phyloP scores from a whole-genome alignment of 1,139 yeast species.

The Yamadazyma sp. region DNA sequence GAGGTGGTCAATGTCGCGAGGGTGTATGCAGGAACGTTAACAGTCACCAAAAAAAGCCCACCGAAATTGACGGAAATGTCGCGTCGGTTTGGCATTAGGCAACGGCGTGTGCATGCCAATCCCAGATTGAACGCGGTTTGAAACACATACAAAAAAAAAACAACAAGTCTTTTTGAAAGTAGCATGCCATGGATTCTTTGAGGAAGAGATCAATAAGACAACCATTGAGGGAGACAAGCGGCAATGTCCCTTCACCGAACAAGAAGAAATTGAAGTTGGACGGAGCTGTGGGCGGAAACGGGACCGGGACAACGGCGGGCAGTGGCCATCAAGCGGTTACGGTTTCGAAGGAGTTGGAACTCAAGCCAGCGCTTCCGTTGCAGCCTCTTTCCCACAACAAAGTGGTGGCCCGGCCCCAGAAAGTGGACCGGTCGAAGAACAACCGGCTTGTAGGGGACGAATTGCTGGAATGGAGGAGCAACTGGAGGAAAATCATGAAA shows the following conservation, averaged over 20 bases:
- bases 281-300: too few relatives aligned
- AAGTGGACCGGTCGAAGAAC: constrained; percentile 13
- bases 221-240: constrained; percentile 45
- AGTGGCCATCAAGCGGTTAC: neutral
- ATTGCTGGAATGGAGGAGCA: constrained; percentile 70
- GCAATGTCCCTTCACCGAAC: constrained; percentile 43
- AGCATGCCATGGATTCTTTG: constrained; percentile 12
- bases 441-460: constrained; percentile 49
- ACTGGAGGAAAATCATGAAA: constrained; percentile 79
- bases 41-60: too few relatives aligned
- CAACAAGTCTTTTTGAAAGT: neutral
- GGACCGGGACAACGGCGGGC: neutral
- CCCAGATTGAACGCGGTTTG: constrained; percentile 1
- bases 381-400: neutral
- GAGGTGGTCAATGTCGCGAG: too few relatives aligned
- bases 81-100: too few relatives aligned
- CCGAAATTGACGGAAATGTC: too few relatives aligned
- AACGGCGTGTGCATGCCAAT: too few relatives aligned
- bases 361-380: neutral
- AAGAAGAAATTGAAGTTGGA: constrained; percentile 26
- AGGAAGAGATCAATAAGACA: constrained; percentile 21
- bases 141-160: neutral
- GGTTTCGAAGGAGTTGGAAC: neutral
- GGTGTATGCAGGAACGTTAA: too few relatives aligned
- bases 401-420: constrained; percentile 4